Base-by-base conservation (phyloP, 371 early-diverging fungal genomes). In the Mucor racemosus region DNA sequence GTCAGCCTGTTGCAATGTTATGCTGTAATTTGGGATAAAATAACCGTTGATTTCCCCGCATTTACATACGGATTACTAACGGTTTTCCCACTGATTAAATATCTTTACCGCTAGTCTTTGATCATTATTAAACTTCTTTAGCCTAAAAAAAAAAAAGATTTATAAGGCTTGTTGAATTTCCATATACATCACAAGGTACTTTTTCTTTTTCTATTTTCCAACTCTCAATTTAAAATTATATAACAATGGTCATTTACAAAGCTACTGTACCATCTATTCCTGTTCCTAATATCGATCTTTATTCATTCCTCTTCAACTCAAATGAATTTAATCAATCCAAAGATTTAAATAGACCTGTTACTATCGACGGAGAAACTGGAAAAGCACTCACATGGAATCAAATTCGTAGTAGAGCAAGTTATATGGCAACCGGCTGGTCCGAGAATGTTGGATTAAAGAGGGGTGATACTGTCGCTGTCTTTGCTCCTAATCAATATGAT, bases 401-500 rank as follows among this genome's bases (percentile, higher is more conserved):
- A 26, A 54, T 73, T n/a, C 58, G 60, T 1, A 38, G 69, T 17
- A 19, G 56, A 50, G 60, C 69, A 14, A 19, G 21, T 14, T 58
- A 38, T 53, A 35, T 73, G 36, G 74, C 69, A 14, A 50, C 38
- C 21, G 74, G 74, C 0, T 73, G 74, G 74, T 60, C 62, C 60
- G 72, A 82, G 66, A 76, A 87, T 60, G 74, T 88, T 7, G 84
- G 84, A 1, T 79, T 94, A 35, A 79, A 86, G 54, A 80, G 81
- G 40, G 89, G 92, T 35, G 90, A 94, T 66, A 89, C 88, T 0
- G 83, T 93, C 17, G 93, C 88, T 35, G 76, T 92, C 8, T 89
- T 88, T 65, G 79, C 92, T 15, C 91, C 91, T 36, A 95, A 94
- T 53, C 79, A 82, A 62, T 67, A 67, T 38, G 76, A 82, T 58